Evolutionary conservation across 2,329 filamentous ascomycete genomes (phyloP), one percentile per base, ranked within the genome.

Genomic region (Hymenoscyphus repandus): DNA sequence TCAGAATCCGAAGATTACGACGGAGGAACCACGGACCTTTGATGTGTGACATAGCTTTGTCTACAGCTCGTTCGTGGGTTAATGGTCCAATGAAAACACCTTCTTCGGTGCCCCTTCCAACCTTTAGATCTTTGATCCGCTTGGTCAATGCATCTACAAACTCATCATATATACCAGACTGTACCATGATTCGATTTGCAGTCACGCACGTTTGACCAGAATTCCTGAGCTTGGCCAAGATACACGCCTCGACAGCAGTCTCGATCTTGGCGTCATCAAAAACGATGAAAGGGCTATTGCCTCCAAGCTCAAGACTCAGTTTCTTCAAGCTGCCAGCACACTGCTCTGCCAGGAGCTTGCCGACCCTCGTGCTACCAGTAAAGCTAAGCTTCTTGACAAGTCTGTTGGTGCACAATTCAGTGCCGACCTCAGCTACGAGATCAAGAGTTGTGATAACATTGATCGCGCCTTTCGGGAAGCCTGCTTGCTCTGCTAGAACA

Each of bases 211-310:
- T 72, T 57, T 97, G 92, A 31, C 92, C 92, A 0, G 88, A 93
- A 44, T 85, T 89, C 49, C 92, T 85, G 80, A 96, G 96, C 69
- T 96, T 97, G 62, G 82, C 90, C 20, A 83, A 73, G 45, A 96
- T 79, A 45, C 89, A 90, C 22, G 90, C 91, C 0, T 82, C 73
- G 1, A 96, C 89, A 2, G 92, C 92, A 4, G 75, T 74, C 52
- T 96, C 90, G 20, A 97, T 72, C 63, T 96, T 88, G 17, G 91
- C 88, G 64, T 96, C 92, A 63, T 96, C 90, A 65, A 97, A 96
- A 22, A 96, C 90, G 59, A 96, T 96, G 67, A 96, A 95, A 1
- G 91, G 91, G 0, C 90, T 88, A 68, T 96, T 96, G 40, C 91
- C 92, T 45, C 92, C 92, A 1, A 96, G 84, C 68, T 75, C 72